A percentile compares a stretch with the other conserved stretches of the same genome.
These are phyloP conservation scores for Yamadazyma sp. DNA, from an alignment of 1,139 yeast genomes.

Conservation along the genomic window DNA sequence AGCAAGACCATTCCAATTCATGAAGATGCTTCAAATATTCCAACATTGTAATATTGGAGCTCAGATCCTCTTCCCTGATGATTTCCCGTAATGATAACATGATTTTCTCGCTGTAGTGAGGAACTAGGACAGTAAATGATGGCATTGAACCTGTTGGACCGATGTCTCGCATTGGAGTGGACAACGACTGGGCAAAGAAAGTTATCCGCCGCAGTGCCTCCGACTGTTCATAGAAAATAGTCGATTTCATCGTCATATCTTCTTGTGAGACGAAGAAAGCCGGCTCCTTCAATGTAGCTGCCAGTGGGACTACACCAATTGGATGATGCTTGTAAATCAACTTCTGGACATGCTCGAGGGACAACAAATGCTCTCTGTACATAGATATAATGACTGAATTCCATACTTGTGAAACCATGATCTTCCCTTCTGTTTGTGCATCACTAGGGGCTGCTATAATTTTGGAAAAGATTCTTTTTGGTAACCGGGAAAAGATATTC, in stretches of 20 bases:
- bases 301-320: constrained; percentile 26
- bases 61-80: constrained; percentile 46
- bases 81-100: constrained; percentile 48
- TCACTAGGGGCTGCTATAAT: constrained; percentile 34
- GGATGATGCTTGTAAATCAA: constrained; percentile 47
- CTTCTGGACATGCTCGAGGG: constrained; percentile 50
- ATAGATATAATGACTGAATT: constrained; percentile 54
- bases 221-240: constrained; percentile 34
- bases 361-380: constrained; percentile 56
- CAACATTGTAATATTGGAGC: constrained; percentile 49
- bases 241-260: constrained; percentile 40
- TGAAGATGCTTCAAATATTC: constrained; percentile 53
- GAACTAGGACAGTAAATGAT: constrained; percentile 49
- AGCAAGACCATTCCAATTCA: constrained; percentile 52
- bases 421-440: constrained; percentile 30
- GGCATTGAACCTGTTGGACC: constrained; percentile 46
- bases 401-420: constrained; percentile 50
- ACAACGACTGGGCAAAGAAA: constrained; percentile 54
- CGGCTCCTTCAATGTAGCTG: constrained; percentile 40
- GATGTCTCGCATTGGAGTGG: constrained; percentile 53
- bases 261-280: constrained; percentile 51
- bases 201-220: constrained; percentile 54
- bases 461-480: constrained; percentile 50
- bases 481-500: constrained; percentile 50
- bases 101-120: constrained; percentile 53